Percentiles rank a stretch among this genome's conserved stretches.
phyloP scores from a whole-genome alignment of 176 grass and related monocot genomes.

The Guadua angustifolia region DNA sequence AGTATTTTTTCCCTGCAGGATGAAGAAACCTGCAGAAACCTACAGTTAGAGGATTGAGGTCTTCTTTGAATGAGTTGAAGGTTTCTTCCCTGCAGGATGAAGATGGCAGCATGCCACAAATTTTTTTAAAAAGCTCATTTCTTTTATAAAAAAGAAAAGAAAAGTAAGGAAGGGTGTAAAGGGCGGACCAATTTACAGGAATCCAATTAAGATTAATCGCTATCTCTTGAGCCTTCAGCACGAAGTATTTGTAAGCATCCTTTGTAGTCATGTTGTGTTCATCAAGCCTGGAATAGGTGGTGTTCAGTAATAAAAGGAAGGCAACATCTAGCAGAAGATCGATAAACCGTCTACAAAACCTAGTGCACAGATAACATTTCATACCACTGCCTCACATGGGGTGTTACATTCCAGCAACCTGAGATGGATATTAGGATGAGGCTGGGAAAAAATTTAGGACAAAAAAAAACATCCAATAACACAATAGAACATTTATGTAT shows the following conservation, averaged over 20 bases:
- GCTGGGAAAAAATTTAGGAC: not conserved
- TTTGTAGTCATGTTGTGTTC: slow-evolving; percentile 86
- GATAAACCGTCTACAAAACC: slow-evolving; percentile 1
- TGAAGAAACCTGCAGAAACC: too few relatives aligned
- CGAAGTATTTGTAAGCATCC: slow-evolving; percentile 94
- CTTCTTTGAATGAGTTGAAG: slow-evolving; percentile 83
- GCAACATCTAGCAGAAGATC: not conserved
- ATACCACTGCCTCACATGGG: slow-evolving; percentile 93
- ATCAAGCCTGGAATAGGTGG: slow-evolving; percentile 60
- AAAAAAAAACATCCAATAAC: not conserved
- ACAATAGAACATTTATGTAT: not conserved
- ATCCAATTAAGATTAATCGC: slow-evolving; percentile 77
- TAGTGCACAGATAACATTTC: slow-evolving; percentile 37
- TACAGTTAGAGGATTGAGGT: slow-evolving; percentile 90
- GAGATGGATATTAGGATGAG: slow-evolving; percentile 39
- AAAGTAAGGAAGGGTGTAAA: slow-evolving; percentile 28
- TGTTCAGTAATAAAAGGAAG: slow-evolving; percentile 26
- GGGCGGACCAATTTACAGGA: slow-evolving; percentile 82
- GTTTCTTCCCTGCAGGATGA: slow-evolving; percentile 87
- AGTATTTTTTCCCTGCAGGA: too few relatives aligned
- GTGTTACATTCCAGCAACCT: slow-evolving; percentile 91
- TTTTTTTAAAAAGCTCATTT: not conserved
- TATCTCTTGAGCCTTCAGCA: slow-evolving; percentile 84
- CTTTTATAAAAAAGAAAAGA: not conserved
- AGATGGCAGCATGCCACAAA: slow-evolving; percentile 3